These are phyloP conservation scores for Phalaenopsis hybrid DNA, from an alignment of 116 monocot genomes.

Conservation along the genomic window DNA sequence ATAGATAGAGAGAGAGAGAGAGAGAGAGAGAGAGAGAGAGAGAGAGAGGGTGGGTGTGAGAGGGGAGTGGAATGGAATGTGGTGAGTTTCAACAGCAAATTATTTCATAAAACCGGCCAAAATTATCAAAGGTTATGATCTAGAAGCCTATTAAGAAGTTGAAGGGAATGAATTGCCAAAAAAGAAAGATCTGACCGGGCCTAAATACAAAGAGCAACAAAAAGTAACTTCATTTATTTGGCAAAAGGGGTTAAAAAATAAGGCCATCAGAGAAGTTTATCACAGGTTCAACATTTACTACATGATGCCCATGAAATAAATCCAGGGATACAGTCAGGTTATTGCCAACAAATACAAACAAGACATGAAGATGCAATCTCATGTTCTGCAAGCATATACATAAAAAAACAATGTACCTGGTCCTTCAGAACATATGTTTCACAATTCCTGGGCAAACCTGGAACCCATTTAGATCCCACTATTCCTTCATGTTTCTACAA, in stretches of 20 bases:
- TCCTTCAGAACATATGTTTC: slow-evolving; percentile 86
- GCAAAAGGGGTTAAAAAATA: neutral
- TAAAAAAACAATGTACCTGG: slow-evolving; percentile 42
- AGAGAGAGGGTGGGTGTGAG: too few relatives aligned
- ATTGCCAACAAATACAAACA: slow-evolving; percentile 3
- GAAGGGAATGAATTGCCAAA: neutral
- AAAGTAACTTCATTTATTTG: neutral
- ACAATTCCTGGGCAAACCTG: slow-evolving; percentile 85
- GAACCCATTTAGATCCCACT: slow-evolving; percentile 33
- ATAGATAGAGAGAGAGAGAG: too few relatives aligned
- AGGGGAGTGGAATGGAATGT: neutral
- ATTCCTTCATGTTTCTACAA: slow-evolving; percentile 57
- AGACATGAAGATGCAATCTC: neutral
- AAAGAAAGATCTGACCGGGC: neutral
- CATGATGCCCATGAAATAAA: neutral
- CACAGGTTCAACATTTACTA: neutral
- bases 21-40: too few relatives aligned
- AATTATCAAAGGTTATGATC: neutral
- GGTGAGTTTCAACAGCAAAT: neutral
- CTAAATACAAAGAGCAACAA: neutral
- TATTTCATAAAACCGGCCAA: neutral
- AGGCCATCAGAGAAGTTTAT: neutral
- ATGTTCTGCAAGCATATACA: neutral
- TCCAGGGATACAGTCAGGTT: neutral
- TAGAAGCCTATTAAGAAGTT: neutral